Evolutionary conservation across 2,329 filamentous ascomycete genomes (phyloP).

Genomic region (Seiridium unicorne): DNA sequence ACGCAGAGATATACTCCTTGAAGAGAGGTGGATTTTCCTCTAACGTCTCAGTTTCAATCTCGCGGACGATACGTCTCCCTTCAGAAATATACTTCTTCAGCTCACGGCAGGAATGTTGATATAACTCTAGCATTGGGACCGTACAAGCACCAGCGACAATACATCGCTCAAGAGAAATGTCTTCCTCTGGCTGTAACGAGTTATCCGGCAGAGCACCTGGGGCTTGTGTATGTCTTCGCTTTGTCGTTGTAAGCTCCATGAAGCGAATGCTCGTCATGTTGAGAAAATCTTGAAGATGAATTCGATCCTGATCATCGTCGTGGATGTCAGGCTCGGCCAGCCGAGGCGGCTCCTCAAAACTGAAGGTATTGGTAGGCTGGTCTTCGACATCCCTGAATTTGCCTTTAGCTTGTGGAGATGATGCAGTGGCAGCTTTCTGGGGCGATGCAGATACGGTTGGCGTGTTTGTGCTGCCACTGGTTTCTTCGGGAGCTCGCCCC

Average conservation of each 20-base stretch:
- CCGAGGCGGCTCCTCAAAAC: slow-evolving; percentile 40
- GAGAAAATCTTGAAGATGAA: slow-evolving; percentile 88
- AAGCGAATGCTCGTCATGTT: slow-evolving; percentile 96
- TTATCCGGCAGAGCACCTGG: slow-evolving; percentile 47
- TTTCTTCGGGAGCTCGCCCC: slow-evolving; percentile 44
- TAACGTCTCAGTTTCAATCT: slow-evolving; percentile 85
- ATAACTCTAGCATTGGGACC: slow-evolving; percentile 88
- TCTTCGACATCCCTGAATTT: slow-evolving; percentile 55
- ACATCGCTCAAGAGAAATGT: slow-evolving; percentile 68
- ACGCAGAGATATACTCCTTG: slow-evolving; percentile 83
- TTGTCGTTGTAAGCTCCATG: slow-evolving; percentile 97
- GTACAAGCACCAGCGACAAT: slow-evolving; percentile 89
- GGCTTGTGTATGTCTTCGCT: slow-evolving; percentile 79
- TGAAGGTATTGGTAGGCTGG: slow-evolving; percentile 40
- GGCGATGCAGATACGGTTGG: slow-evolving; percentile 48
- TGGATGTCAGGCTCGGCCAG: slow-evolving; percentile 40
- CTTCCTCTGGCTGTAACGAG: slow-evolving; percentile 42
- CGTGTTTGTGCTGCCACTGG: slow-evolving; percentile 31
- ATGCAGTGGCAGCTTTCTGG: slow-evolving; percentile 37
- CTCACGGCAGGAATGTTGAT: slow-evolving; percentile 93
- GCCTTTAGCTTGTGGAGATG: slow-evolving; percentile 55
- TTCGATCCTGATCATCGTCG: slow-evolving; percentile 58
- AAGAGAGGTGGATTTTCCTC: slow-evolving; percentile 91
- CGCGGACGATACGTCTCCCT: slow-evolving; percentile 82
- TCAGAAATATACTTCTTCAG: slow-evolving; percentile 96